phyloP scores from a whole-genome alignment of 805 yeast species.

The Ogataea ganodermae region DNA sequence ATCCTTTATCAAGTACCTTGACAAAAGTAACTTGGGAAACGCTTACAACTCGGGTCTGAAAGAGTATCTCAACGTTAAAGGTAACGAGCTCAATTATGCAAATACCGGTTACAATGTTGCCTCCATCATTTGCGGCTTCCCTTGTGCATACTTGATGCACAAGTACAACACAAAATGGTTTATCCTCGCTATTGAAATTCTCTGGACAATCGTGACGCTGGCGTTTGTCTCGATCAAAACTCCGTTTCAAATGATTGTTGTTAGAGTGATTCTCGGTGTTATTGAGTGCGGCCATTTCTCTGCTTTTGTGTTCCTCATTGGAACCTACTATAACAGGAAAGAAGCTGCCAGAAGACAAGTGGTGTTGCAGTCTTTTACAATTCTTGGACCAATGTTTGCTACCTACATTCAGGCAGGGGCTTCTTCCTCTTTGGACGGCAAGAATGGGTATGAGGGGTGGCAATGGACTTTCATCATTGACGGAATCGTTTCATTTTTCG shows the following conservation, averaged over 20 bases:
- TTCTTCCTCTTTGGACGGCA: conserved; percentile 30
- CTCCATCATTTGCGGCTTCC: conserved; percentile 59
- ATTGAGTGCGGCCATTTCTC: conserved; percentile 68
- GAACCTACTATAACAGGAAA: conserved; percentile 54
- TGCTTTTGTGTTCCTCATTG: conserved; percentile 58
- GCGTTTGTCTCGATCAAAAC: conserved; percentile 51
- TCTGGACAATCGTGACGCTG: conserved; percentile 67
- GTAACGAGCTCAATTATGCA: conserved; percentile 60
- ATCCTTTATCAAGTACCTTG: conserved; percentile 54
- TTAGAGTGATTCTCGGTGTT: conserved; percentile 63
- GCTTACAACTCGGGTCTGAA: conserved; percentile 66
- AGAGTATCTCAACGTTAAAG: conserved; percentile 54
- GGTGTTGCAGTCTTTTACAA: conserved; percentile 61
- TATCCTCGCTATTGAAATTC: conserved; percentile 55
- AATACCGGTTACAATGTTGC: conserved; percentile 62
- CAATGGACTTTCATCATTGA: conserved; percentile 55
- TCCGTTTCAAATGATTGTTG: conserved; percentile 54
- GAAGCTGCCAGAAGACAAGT: conserved; percentile 63
- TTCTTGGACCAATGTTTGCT: conserved; percentile 57
- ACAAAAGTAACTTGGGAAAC: conserved; percentile 56
- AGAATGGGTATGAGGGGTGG: conserved; percentile 43
- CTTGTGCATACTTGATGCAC: conserved; percentile 58
- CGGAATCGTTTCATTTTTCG: conserved; percentile 32
- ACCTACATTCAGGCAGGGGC: conserved; percentile 49
- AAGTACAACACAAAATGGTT: conserved; percentile 55